Evolutionary conservation across 441 rosid genomes (phyloP).

Genomic region (Jatropha multifida): DNA sequence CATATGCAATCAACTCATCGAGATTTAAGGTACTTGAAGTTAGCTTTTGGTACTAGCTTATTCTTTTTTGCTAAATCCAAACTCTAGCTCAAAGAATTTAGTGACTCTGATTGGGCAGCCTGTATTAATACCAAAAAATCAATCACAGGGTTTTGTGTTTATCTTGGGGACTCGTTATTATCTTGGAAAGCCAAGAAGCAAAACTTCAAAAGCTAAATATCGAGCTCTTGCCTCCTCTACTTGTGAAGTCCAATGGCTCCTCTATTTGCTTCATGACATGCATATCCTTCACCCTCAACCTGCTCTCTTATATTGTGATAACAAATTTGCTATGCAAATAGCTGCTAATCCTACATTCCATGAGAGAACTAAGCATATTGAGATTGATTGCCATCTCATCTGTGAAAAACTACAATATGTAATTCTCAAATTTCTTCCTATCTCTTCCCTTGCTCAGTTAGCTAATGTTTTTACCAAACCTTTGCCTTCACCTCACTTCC

Average conservation of each 20-base stretch:
- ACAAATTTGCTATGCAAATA: not conserved
- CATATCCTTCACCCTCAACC: not conserved
- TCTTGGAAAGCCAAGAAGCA: not conserved
- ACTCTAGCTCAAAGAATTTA: not conserved
- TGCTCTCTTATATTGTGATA: not conserved
- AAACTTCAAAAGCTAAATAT: not conserved
- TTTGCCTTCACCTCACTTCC: too few relatives aligned
- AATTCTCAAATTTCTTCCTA: too few relatives aligned
- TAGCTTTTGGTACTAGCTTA: accelerated
- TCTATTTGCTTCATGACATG: not conserved
- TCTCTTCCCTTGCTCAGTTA: too few relatives aligned
- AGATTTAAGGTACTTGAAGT: not conserved
- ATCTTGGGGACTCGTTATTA: not conserved
- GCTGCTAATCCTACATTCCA: not conserved
- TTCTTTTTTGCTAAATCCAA: not conserved
- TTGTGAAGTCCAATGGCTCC: not conserved
- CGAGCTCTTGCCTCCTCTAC: not conserved
- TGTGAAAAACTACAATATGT: not conserved
- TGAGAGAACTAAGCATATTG: not conserved
- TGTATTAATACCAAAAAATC: not conserved
- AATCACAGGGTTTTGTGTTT: not conserved
- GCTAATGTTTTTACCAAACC: too few relatives aligned
- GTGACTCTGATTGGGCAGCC: not conserved
- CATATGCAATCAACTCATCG: not conserved
- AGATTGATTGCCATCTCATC: not conserved